Conservation (phyloP, 2,329 filamentous ascomycete genomes). For the Fusarium falciforme region DNA sequence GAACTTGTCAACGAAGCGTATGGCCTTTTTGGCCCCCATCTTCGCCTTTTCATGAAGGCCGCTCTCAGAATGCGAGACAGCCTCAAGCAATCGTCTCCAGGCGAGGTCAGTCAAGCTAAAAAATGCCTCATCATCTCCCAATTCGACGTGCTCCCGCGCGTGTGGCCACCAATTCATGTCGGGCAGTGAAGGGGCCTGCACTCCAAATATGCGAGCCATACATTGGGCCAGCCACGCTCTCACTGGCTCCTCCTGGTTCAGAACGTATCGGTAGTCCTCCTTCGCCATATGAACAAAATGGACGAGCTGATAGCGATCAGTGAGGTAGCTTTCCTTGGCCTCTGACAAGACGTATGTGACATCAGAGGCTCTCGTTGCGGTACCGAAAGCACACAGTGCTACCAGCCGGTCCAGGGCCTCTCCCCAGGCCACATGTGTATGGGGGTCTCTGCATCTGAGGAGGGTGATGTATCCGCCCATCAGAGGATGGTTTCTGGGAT, state of each 20-base stretch:
- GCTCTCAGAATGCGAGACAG: background rate
- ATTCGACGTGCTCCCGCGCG: background rate
- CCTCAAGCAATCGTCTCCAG: background rate
- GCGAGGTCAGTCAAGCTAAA: background rate
- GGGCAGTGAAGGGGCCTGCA: background rate
- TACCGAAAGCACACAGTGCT: background rate
- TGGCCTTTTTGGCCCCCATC: background rate
- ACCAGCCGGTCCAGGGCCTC: background rate
- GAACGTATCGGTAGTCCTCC: background rate
- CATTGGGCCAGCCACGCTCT: background rate
- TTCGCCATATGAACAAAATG: rapidly evolving
- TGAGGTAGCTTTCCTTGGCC: background rate
- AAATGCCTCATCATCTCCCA: background rate
- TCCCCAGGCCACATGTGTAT: background rate
- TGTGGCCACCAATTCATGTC: background rate
- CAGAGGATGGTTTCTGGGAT: background rate
- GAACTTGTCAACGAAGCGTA: background rate
- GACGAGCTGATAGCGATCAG: rapidly evolving
- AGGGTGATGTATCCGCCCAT: background rate
- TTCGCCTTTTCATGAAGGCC: background rate
- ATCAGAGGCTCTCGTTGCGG: background rate
- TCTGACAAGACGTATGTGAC: background rate
- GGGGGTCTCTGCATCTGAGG: background rate
- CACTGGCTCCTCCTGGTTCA: background rate
- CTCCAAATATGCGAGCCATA: background rate